Conservation (phyloP, 345 rosid genomes). For the Rhizophora mangle region DNA sequence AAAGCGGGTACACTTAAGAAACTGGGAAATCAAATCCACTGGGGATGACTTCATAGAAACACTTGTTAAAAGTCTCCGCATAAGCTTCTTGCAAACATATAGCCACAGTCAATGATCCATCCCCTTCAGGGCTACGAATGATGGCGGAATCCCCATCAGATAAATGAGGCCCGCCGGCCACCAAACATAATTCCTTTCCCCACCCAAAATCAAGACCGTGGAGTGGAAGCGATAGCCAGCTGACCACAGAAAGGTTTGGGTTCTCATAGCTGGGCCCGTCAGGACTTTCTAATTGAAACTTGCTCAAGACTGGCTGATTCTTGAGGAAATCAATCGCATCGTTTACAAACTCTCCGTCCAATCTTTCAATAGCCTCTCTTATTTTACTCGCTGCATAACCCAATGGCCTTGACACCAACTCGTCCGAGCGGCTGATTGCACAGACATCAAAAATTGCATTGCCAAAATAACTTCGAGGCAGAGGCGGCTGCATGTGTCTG, state of each 20-base stretch:
- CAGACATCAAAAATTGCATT: slow-evolving; percentile 46
- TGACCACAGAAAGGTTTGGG: slow-evolving; percentile 55
- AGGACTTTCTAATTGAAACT: slow-evolving; percentile 42
- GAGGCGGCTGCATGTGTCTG: slow-evolving; percentile 7
- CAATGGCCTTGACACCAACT: slow-evolving; percentile 38
- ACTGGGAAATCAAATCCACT: too few species aligned
- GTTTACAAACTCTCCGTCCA: slow-evolving; percentile 34
- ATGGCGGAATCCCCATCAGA: slow-evolving; percentile 47
- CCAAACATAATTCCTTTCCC: slow-evolving; percentile 53
- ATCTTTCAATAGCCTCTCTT: slow-evolving; percentile 38
- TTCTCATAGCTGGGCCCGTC: slow-evolving; percentile 41
- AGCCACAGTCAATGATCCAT: slow-evolving; percentile 27
- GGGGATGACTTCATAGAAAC: slow-evolving; percentile 28
- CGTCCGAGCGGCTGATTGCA: slow-evolving; percentile 36
- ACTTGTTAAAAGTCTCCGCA: slow-evolving; percentile 30
- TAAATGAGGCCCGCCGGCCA: slow-evolving; percentile 46
- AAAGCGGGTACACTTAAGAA: too few species aligned
- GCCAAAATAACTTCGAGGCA: slow-evolving; percentile 30
- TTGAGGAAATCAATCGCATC: slow-evolving; percentile 41
- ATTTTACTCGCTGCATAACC: slow-evolving; percentile 39
- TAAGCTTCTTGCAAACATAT: slow-evolving; percentile 28
- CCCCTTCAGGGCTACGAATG: slow-evolving; percentile 27
- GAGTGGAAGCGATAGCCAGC: slow-evolving; percentile 55
- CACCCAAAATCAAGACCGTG: slow-evolving; percentile 57
- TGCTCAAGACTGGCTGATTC: slow-evolving; percentile 36